Conservation (phyloP, 768 basidiomycete species). For the Termitomyces heimii region DNA sequence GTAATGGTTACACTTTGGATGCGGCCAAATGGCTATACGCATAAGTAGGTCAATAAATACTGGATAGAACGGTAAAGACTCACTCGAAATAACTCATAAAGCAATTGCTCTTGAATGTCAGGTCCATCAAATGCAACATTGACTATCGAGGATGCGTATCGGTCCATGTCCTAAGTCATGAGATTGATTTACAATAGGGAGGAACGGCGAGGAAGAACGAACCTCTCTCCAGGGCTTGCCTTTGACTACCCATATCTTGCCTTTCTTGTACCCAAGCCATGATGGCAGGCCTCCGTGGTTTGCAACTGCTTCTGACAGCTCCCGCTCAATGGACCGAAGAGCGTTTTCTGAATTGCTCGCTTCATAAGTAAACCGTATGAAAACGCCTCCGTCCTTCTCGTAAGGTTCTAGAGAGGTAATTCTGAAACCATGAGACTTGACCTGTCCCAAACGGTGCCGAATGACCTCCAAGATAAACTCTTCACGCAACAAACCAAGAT, state of each 20-base stretch:
- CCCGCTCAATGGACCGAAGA: slow-evolving; percentile 41
- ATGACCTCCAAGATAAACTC: slow-evolving; percentile 51
- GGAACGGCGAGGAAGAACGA: slow-evolving; percentile 7
- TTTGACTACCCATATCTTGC: slow-evolving; percentile 65
- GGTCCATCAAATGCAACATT: slow-evolving; percentile 86
- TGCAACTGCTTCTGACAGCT: slow-evolving; percentile 36
- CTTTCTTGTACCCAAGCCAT: slow-evolving; percentile 49
- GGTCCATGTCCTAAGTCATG: slow-evolving; percentile 68
- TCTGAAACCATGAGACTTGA: slow-evolving; percentile 52
- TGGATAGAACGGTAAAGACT: slow-evolving; percentile 16
- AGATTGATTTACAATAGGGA: background rate
- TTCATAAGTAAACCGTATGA: slow-evolving; percentile 65
- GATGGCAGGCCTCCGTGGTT: slow-evolving; percentile 55
- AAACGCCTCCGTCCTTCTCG: slow-evolving; percentile 82
- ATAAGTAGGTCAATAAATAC: background rate
- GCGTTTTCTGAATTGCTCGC: slow-evolving; percentile 30
- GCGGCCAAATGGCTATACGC: slow-evolving; percentile 68
- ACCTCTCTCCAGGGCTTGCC: slow-evolving; percentile 84
- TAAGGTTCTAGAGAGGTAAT: slow-evolving; percentile 61
- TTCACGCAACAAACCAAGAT: slow-evolving; percentile 54
- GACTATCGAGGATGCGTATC: slow-evolving; percentile 69
- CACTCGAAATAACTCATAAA: slow-evolving; percentile 78
- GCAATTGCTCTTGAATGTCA: slow-evolving; percentile 72
- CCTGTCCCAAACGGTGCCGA: slow-evolving; percentile 37
- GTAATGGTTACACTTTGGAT: slow-evolving; percentile 65